These are phyloP conservation scores for Scytalidium sp. DNA, from an alignment of 2,329 filamentous ascomycete genomes.

Conservation along the genomic window DNA sequence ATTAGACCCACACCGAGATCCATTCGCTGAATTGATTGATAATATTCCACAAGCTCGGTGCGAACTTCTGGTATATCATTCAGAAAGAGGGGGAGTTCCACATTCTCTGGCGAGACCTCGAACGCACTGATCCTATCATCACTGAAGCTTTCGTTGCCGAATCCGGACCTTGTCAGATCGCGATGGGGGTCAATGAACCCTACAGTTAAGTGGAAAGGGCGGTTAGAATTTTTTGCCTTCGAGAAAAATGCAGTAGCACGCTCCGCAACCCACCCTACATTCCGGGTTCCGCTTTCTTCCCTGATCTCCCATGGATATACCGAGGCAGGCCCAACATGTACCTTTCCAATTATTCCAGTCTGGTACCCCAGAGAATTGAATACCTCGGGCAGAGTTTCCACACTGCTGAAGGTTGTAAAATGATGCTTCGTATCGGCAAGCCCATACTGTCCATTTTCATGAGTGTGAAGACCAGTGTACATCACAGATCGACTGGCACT, in stretches of 20 bases:
- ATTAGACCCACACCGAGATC: slow-evolving; percentile 34
- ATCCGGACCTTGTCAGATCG: slow-evolving; percentile 33
- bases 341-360: slow-evolving; percentile 46
- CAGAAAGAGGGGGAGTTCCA: slow-evolving; percentile 23
- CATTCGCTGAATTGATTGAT: slow-evolving; percentile 23
- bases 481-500: slow-evolving; percentile 43
- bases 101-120: slow-evolving; percentile 15
- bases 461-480: slow-evolving; percentile 47
- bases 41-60: slow-evolving; percentile 25
- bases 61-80: slow-evolving; percentile 23
- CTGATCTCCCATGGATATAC: slow-evolving; percentile 40
- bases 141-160: slow-evolving; percentile 28
- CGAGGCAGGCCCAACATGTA: slow-evolving; percentile 40
- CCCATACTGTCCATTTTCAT: slow-evolving; percentile 46
- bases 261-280: slow-evolving; percentile 39
- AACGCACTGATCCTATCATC: slow-evolving; percentile 8
- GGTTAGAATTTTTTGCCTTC: slow-evolving; percentile 23
- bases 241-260: slow-evolving; percentile 36
- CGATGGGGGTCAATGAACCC: slow-evolving; percentile 45
- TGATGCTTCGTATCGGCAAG: slow-evolving; percentile 34
- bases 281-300: slow-evolving; percentile 38
- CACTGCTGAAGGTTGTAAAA: slow-evolving; percentile 41
- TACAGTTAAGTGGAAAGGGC: slow-evolving; percentile 43
- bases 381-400: slow-evolving; percentile 37
- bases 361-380: slow-evolving; percentile 38